Evolutionary conservation across 805 yeast genomes (phyloP).

Genomic region (Metschnikowia kofuensis): DNA sequence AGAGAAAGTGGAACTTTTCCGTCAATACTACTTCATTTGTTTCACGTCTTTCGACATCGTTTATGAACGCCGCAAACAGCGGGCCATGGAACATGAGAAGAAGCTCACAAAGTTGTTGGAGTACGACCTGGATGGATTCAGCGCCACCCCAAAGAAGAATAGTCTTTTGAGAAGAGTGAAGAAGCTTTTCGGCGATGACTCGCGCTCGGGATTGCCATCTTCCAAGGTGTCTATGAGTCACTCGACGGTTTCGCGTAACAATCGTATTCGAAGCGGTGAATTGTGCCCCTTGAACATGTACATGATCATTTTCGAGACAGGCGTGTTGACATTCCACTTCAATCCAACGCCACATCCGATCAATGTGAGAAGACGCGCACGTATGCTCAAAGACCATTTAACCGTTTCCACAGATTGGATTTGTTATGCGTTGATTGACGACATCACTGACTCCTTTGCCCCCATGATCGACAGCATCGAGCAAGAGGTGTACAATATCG

Average conservation of each 20-base stretch:
- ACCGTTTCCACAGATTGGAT: slow-evolving; percentile 96
- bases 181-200: slow-evolving; percentile 7
- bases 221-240: slow-evolving; percentile 11
- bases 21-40: slow-evolving; percentile 87
- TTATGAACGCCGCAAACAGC: slow-evolving; percentile 60
- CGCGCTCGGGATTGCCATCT: slow-evolving; percentile 7
- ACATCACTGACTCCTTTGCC: slow-evolving; percentile 95
- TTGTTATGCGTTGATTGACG: slow-evolving; percentile 94
- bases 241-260: slow-evolving; percentile 22
- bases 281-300: slow-evolving; percentile 90
- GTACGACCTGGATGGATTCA: slow-evolving; percentile 10
- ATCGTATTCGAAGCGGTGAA: slow-evolving; percentile 49
- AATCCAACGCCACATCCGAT: slow-evolving; percentile 95
- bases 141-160: slow-evolving; percentile 6
- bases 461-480: slow-evolving; percentile 95
- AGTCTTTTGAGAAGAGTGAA: slow-evolving; percentile 6
- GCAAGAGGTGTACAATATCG: slow-evolving; percentile 91
- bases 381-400: slow-evolving; percentile 81
- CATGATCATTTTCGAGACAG: slow-evolving; percentile 85
- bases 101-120: slow-evolving; percentile 38
- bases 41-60: slow-evolving; percentile 65
- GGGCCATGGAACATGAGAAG: slow-evolving; percentile 46
- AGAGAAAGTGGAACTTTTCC: slow-evolving; percentile 91
- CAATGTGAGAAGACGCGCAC: slow-evolving; percentile 89
- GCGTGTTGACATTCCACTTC: slow-evolving; percentile 90